Evolutionary conservation across 1,284 basidiomycete species (phyloP).

Genomic region (Chondrostereum purpureum): DNA sequence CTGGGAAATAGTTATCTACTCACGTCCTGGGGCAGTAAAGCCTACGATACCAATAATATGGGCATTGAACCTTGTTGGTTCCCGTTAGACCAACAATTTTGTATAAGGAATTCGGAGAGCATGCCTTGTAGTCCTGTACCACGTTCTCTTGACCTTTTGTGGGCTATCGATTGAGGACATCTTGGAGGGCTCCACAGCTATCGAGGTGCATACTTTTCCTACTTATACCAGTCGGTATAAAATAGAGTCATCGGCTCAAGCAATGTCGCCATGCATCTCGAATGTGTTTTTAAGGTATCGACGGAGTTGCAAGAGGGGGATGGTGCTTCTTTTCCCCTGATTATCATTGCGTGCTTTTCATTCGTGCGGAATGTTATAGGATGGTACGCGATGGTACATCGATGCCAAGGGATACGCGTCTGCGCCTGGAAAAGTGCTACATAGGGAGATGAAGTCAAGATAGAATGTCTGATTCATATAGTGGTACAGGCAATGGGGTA

Average conservation of each 20-base stretch:
- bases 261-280: background rate
- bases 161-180: background rate
- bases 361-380: too few relatives aligned
- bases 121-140: conserved; percentile 10
- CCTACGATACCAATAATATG: conserved; percentile 11
- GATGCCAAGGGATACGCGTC: too few relatives aligned
- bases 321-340: too few relatives aligned
- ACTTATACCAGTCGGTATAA: background rate
- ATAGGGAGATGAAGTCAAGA: too few relatives aligned
- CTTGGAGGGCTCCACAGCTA: background rate
- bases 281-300: too few relatives aligned
- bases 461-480: too few relatives aligned
- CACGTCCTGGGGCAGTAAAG: conserved; percentile 10
- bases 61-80: conserved; percentile 8
- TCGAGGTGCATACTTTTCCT: too few relatives aligned
- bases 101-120: conserved; percentile 2
- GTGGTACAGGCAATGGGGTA: too few relatives aligned
- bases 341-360: too few relatives aligned
- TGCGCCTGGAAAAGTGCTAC: too few relatives aligned
- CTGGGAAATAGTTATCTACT: background rate
- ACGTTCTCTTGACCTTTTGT: conserved; percentile 8
- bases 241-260: background rate
- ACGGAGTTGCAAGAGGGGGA: too few relatives aligned
- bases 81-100: background rate
- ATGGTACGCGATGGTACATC: too few relatives aligned